phyloP scores from a whole-genome alignment of 2,329 filamentous ascomycete genomes.

The Alternaria triticina region DNA sequence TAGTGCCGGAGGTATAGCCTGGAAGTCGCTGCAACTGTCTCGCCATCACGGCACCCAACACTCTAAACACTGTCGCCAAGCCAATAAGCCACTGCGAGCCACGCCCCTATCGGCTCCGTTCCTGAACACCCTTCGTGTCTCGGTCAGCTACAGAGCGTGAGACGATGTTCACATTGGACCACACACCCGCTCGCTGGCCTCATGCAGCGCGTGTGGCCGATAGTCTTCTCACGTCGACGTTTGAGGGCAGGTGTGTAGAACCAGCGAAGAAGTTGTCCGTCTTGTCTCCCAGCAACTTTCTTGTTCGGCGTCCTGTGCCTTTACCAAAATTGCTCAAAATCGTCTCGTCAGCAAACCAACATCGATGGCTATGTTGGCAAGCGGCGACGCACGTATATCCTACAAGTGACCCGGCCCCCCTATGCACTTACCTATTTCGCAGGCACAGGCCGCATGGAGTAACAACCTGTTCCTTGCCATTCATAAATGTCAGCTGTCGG shows the following conservation, averaged over 20 bases:
- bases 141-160: slow-evolving; percentile 9
- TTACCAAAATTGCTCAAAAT: slow-evolving; percentile 13
- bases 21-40: background rate
- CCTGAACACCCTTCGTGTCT: slow-evolving; percentile 1
- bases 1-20: background rate
- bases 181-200: background rate
- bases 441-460: background rate
- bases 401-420: background rate
- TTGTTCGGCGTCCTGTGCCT: background rate
- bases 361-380: background rate
- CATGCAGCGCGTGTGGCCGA: background rate
- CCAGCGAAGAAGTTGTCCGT: slow-evolving; percentile 5
- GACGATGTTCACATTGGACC: slow-evolving; percentile 6
- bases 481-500: background rate
- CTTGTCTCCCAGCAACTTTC: background rate
- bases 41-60: slow-evolving; percentile 1
- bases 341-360: slow-evolving; percentile 8
- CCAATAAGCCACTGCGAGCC: slow-evolving; percentile 23
- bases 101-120: slow-evolving; percentile 17
- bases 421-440: background rate
- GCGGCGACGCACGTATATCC: background rate
- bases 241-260: background rate
- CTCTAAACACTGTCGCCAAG: slow-evolving; percentile 19
- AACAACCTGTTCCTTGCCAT: background rate
- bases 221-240: background rate